Conservation (phyloP, 2,329 filamentous ascomycete genomes). For the Thermothelomyces thermophilus region DNA sequence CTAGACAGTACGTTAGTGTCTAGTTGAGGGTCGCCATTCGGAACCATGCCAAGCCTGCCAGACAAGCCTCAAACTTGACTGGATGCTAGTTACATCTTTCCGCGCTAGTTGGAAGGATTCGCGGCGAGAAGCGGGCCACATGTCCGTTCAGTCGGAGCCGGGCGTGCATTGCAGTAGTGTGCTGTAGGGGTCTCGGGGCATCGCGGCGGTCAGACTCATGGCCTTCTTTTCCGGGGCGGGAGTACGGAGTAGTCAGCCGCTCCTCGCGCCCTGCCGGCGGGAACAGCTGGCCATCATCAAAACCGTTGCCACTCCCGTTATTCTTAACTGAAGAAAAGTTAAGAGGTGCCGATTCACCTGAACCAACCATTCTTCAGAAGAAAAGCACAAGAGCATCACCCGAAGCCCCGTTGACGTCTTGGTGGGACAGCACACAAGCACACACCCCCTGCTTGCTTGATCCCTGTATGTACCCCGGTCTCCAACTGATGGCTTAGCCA, state of each 20-base stretch:
- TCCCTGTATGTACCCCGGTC: conserved; percentile 24
- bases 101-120: conserved; percentile 10
- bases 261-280: too few species aligned
- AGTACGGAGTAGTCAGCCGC: too few species aligned
- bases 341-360: conserved; percentile 12
- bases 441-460: too few species aligned
- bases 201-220: neutral
- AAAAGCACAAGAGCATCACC: conserved; percentile 17
- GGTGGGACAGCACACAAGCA: too few species aligned
- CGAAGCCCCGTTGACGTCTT: conserved; percentile 24
- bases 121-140: conserved; percentile 10
- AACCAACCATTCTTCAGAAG: conserved; percentile 23
- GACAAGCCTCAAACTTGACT: neutral
- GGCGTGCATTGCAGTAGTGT: conserved; percentile 14
- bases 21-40: neutral
- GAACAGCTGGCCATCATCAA: conserved; percentile 3
- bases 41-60: conserved; percentile 6
- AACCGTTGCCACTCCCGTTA: conserved; percentile 12
- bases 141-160: conserved; percentile 18
- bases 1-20: neutral
- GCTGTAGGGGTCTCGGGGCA: too few species aligned
- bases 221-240: too few species aligned
- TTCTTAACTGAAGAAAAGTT: conserved; percentile 8
- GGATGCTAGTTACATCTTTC: conserved; percentile 14
- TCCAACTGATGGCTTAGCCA: conserved; percentile 6